phyloP scores from a whole-genome alignment of 2,329 filamentous ascomycete species.

The Fusarium euwallaceae region DNA sequence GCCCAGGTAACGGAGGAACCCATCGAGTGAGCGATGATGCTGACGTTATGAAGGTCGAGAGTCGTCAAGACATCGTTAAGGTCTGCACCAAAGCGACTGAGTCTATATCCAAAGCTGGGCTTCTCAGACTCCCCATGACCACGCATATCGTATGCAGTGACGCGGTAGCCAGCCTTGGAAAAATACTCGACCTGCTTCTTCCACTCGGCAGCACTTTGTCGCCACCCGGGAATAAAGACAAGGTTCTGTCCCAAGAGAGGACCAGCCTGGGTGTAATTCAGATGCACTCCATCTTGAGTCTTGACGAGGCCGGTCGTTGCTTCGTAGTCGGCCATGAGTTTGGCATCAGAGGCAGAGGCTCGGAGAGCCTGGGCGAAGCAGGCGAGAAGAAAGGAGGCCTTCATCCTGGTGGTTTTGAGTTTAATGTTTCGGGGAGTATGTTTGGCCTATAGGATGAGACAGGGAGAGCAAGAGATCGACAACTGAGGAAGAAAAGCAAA shows the following conservation, averaged over 20 bases:
- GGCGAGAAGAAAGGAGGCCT: no score
- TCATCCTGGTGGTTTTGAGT: no score
- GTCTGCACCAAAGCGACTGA: conserved; percentile 48
- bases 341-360: no score
- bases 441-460: no score
- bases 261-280: conserved; percentile 47
- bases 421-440: no score
- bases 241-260: conserved; percentile 42
- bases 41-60: conserved; percentile 48
- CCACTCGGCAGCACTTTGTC: conserved; percentile 50
- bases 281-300: conserved; percentile 46
- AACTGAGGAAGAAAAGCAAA: no score
- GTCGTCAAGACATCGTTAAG: conserved; percentile 44
- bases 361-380: no score
- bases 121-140: conserved; percentile 53
- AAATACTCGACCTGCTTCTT: conserved; percentile 49
- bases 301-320: conserved; percentile 3
- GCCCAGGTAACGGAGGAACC: conserved; percentile 51
- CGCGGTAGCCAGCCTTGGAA: conserved; percentile 41
- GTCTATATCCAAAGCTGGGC: conserved; percentile 47
- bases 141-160: conserved; percentile 51
- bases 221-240: conserved; percentile 51
- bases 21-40: conserved; percentile 53
- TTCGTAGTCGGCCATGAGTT: no score
- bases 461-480: no score